Conservation (phyloP, 345 rosid genomes). For the Eucalyptus curtisii region DNA sequence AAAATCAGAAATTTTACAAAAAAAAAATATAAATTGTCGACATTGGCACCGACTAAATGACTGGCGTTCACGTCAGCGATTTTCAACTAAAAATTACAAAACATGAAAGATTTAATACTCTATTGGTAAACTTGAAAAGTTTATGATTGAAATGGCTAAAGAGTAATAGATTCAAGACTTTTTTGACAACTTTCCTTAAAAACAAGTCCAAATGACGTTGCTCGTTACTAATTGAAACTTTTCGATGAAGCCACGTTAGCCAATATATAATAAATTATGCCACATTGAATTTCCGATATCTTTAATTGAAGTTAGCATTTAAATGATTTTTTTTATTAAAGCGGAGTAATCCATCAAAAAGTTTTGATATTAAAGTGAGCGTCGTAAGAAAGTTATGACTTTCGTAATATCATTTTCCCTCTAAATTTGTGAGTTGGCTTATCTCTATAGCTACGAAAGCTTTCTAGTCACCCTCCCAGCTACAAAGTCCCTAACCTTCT, state of each 20-base stretch:
- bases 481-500: background rate
- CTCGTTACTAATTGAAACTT: background rate
- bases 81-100: no score
- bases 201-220: fast-evolving
- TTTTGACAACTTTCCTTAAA: background rate
- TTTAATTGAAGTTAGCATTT: background rate
- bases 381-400: fast-evolving
- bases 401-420: fast-evolving
- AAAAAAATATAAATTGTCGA: no score
- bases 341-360: fast-evolving
- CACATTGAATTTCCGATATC: fast-evolving
- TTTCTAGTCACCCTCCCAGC: background rate
- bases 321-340: background rate
- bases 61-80: fast-evolving
- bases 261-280: background rate
- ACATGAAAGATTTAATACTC: no score
- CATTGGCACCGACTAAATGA: fast-evolving
- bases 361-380: fast-evolving
- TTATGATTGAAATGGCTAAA: no score
- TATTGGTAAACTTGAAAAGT: fast-evolving
- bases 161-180: no score
- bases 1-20: no score
- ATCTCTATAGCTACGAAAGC: background rate
- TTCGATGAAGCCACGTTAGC: fast-evolving
- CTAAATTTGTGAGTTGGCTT: background rate